Base-by-base conservation (phyloP, 768 basidiomycete genomes). In the Lentinula edodes region DNA sequence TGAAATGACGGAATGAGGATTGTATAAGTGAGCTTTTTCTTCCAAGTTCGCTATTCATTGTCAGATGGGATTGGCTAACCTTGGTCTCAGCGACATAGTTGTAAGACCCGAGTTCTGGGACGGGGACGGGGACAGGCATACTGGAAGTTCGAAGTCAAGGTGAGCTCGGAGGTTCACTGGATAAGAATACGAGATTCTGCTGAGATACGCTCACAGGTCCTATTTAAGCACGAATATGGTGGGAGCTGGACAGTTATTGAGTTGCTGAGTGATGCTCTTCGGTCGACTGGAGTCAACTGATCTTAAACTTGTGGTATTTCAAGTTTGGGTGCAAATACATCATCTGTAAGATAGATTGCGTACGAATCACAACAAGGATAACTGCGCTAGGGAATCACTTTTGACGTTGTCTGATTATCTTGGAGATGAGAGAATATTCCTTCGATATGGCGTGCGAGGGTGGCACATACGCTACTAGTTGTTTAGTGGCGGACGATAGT, bases 41-140 rank as follows among this genome's bases (percentile, higher is more conserved):
- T 10, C 34, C 18, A 16, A 18, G 16, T 38, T 41, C 16, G 7
- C 0, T 13, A 52, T 13, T 13, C 2, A 20, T 46, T 8, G 38
- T 8, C n/a, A 41, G 3, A 48, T 6, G 28, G 28, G 28, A 13
- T 8, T 48, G 18, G 41, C 68, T 35, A 35, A 69, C 76, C 69
- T 78, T 75, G n/a, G 76, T 78, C 68, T 77, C 76, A 13, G 68
- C 69, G 56, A 78, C 76, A 61, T 73, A 74, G 62, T 73, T 66
- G 70, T 67, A 78, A 18, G 74, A 71, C 60, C 75, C 75, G 57
- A 77, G 73, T 61, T 76, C 71, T n/a, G 76, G 73, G 42, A 71
- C 69, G n/a, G 75, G 74, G 71, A 76, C 75, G 18, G 75, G 74
- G 72, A 76, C 75, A 20, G 57, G 61, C 45, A 51, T 43, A 9